Percentiles rank a stretch among this genome's conserved stretches.
These are phyloP conservation scores for Salicornia ramosissima DNA, from an alignment of 148 eudicot genomes.

Conservation along the genomic window DNA sequence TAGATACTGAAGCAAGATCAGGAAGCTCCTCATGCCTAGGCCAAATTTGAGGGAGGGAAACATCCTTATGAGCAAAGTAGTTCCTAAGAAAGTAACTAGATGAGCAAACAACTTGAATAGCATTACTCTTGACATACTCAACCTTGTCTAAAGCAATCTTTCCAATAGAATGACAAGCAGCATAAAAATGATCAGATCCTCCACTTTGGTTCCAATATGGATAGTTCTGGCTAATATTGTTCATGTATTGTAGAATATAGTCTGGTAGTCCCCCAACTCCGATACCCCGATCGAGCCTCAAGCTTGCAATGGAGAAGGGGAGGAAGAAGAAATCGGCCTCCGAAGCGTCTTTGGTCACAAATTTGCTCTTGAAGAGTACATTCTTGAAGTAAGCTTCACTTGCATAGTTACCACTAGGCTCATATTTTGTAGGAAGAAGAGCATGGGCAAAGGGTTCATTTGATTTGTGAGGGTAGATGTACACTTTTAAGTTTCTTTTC, in stretches of 20 bases:
- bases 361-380: conserved; percentile 51
- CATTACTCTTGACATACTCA: conserved; percentile 47
- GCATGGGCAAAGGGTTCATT: conserved; percentile 63
- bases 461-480: conserved; percentile 55
- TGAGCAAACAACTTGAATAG: conserved; percentile 84
- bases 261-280: conserved; percentile 59
- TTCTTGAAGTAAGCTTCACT: conserved; percentile 84
- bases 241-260: conserved; percentile 46
- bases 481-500: conserved; percentile 64
- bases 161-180: conserved; percentile 86
- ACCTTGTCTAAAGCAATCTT: conserved; percentile 72
- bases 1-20: conserved; percentile 30
- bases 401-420: conserved; percentile 80
- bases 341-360: conserved; percentile 60
- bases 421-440: conserved; percentile 39
- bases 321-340: conserved; percentile 71
- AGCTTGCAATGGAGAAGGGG: conserved; percentile 73
- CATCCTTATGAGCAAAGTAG: conserved; percentile 83
- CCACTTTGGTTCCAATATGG: conserved; percentile 78
- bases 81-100: conserved; percentile 71
- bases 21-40: conserved; percentile 60
- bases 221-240: conserved; percentile 33
- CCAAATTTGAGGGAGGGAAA: conserved; percentile 90
- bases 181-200: conserved; percentile 89
- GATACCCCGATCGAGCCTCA: conserved; percentile 57